Base-by-base conservation (phyloP, 2,329 filamentous ascomycete genomes). In the Clonostachys byssicola region DNA sequence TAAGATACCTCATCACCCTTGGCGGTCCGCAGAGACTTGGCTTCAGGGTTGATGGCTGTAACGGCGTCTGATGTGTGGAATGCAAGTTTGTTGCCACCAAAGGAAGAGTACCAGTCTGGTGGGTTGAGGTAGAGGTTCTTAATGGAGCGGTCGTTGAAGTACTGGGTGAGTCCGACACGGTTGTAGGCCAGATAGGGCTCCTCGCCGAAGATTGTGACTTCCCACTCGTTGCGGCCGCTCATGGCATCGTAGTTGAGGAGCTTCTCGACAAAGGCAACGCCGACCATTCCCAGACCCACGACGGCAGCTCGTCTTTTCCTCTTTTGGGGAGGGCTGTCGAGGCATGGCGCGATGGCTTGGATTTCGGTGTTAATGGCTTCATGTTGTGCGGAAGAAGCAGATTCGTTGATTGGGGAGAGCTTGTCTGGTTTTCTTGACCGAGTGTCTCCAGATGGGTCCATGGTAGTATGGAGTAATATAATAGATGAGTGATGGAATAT, bases 211-310 rank as follows among this genome's bases (percentile, higher is more conserved):
- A 96, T 89, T 2, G 89, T 77, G 45, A 96, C 79, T 52, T 89
- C 82, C 62, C 91, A 95, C 63, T 91, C 85, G 17, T 39, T 18
- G 14, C 12, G 36, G 57, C 85, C 75, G 52, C 81, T 69, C 58
- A 86, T 83, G 2, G 83, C 81, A 62, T 95, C 91, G 46, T 91
- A 81, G 58, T 95, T 95, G 59, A 95, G 75, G 9, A 96, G 67
- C 67, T 96, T 96, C 67, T 96, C 91, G 58, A 95, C 89, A 63
- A 95, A 92, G 40, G 88, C 85, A 55, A 94, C 86, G 36, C 87
- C 89, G 41, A 96, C 91, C 92, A 96, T 96, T 3, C 91, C 91
- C 67, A 96, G 68, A 10, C 91, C 91, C 38, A 95, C 89, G 35
- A 95, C 83, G 3, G 95, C 89, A 39, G 36, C 36, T 4, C 36